These are phyloP conservation scores for Ulota crispa DNA, from an alignment of 225 moss, liverwort and hornwort genomes.

Conservation along the genomic window DNA sequence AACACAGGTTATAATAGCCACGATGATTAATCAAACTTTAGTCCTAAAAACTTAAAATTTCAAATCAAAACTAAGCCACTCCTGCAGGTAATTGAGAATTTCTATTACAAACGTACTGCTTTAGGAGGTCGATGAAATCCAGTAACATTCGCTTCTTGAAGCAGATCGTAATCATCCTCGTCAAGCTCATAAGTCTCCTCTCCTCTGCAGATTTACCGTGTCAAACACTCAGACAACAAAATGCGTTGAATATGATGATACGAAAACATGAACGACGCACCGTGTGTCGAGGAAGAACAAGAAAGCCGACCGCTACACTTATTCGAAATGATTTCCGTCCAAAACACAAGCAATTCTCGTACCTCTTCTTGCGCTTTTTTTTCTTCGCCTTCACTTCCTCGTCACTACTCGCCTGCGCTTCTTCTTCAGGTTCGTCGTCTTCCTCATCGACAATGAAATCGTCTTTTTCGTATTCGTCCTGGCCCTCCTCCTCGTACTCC, in stretches of 20 bases:
- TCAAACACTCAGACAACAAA: not conserved
- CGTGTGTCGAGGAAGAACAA: not conserved
- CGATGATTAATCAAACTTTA: not conserved
- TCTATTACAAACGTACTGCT: conserved; percentile 41
- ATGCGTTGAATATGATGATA: not conserved
- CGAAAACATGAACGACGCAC: not conserved
- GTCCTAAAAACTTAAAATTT: not conserved
- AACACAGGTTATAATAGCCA: not conserved
- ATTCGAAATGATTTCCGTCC: conserved; percentile 6
- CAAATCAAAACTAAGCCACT: not conserved
- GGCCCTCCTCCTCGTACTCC: conserved; percentile 88
- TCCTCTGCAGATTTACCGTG: conserved; percentile 42
- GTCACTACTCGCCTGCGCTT: conserved; percentile 57
- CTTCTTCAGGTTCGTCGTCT: conserved; percentile 84
- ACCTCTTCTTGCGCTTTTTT: conserved; percentile 90
- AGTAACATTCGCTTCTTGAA: conserved; percentile 88
- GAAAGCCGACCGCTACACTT: not conserved
- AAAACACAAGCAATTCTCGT: not conserved
- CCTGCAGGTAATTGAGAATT: not conserved
- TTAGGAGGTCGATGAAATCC: conserved; percentile 91
- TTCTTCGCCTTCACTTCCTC: conserved; percentile 86
- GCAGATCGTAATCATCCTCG: conserved; percentile 96
- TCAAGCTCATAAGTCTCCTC: conserved; percentile 92
- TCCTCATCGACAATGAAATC: conserved; percentile 93
- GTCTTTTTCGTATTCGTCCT: conserved; percentile 97